Evolutionary conservation across 768 basidiomycete genomes (phyloP).

Genomic region (Pilatotrama ljubarskyi): DNA sequence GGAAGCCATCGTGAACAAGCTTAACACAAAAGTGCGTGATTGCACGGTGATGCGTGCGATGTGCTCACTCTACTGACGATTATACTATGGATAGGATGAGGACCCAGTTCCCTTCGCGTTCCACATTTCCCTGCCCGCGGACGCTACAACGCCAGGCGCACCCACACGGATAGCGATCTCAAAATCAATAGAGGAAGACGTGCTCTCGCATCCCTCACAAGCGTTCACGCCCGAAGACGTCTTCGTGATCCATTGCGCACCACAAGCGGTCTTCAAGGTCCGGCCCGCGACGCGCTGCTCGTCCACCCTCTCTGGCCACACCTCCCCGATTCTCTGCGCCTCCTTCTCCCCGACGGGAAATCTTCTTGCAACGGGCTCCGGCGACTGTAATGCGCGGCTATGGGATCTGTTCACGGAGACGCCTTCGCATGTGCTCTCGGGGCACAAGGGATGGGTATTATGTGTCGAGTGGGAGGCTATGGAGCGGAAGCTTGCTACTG

Average conservation of each 20-base stretch:
- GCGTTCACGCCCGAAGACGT: conserved; percentile 84
- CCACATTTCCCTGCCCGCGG: conserved; percentile 73
- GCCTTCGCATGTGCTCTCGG: conserved; percentile 81
- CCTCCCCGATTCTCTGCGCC: conserved; percentile 91
- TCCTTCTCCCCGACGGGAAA: conserved; percentile 94
- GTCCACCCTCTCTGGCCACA: conserved; percentile 88
- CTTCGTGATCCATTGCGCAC: conserved; percentile 85
- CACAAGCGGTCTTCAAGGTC: conserved; percentile 94
- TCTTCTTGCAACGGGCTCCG: conserved; percentile 91
- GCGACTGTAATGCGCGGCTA: conserved; percentile 87
- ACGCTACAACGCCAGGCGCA: conserved; percentile 45
- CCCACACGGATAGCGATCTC: conserved; percentile 82
- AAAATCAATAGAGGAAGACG: conserved; percentile 80
- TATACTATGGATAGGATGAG: conserved; percentile 54
- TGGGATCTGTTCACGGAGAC: conserved; percentile 96
- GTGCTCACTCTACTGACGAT: conserved; percentile 6
- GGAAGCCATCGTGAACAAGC: conserved; percentile 86
- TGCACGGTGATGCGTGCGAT: neutral
- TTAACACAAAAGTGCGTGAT: conserved; percentile 66
- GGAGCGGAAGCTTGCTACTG: conserved; percentile 88
- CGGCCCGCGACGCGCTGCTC: conserved; percentile 93
- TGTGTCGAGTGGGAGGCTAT: conserved; percentile 97
- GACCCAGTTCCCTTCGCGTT: conserved; percentile 93
- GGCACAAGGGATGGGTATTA: conserved; percentile 95
- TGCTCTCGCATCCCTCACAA: conserved; percentile 70